These are phyloP conservation scores for Zoysia matrella DNA, from an alignment of 202 grass and related monocot genomes.

Conservation along the genomic window DNA sequence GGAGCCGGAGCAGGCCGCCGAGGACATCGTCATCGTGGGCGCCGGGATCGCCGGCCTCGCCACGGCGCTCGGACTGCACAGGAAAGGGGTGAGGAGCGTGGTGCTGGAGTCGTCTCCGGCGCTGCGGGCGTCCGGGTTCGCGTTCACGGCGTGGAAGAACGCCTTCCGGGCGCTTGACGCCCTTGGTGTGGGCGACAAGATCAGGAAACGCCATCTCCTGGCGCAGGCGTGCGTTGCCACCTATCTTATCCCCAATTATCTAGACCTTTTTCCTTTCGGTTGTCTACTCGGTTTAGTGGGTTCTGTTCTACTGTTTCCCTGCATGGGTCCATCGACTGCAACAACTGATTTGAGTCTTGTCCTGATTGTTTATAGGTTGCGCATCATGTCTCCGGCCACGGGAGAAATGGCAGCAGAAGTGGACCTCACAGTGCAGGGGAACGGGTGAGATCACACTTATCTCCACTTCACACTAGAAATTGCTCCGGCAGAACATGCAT, in stretches of 20 bases:
- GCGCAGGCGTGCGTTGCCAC: conserved; percentile 3
- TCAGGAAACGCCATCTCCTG: conserved; percentile 47
- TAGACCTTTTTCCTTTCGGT: not conserved
- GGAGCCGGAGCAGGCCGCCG: conserved; percentile 15
- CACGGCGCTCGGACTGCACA: conserved; percentile 60
- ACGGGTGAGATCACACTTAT: conserved; percentile 36
- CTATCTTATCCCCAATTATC: not conserved
- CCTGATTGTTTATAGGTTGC: conserved; percentile 21
- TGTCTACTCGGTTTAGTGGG: not conserved
- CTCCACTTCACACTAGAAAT: not conserved
- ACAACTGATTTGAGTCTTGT: not conserved
- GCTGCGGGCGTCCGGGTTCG: conserved; percentile 63
- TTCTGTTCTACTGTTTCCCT: not conserved
- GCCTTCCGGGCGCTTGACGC: conserved; percentile 65
- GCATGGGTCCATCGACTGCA: not conserved
- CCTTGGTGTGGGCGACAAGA: conserved; percentile 62
- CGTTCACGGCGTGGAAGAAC: conserved; percentile 53
- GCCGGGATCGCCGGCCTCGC: conserved; percentile 64
- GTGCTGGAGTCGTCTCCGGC: conserved; percentile 67
- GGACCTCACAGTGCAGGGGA: conserved; percentile 40
- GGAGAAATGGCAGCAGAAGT: conserved; percentile 31
- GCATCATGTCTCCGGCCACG: conserved; percentile 26
- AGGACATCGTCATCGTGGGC: conserved; percentile 63
- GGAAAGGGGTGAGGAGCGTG: conserved; percentile 58
- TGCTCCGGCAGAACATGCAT: not conserved